Base-by-base conservation (phyloP, 2,329 filamentous ascomycete species). In the Nigrospora sphaerica region DNA sequence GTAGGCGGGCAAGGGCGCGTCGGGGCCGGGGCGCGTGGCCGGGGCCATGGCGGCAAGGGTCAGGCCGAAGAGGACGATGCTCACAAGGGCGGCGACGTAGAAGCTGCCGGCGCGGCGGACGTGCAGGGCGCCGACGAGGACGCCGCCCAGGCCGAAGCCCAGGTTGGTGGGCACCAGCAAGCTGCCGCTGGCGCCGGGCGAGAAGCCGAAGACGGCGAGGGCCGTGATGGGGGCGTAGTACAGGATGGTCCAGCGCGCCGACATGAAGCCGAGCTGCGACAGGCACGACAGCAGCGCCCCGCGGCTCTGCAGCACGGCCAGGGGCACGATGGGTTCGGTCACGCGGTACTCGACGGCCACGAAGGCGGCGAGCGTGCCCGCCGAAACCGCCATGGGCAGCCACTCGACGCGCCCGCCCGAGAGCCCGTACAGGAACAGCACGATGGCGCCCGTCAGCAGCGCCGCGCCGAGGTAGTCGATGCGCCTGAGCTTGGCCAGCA, bases 211-310 rank as follows among this genome's bases (percentile, higher is more conserved):
- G 2, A 93, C 83, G 4, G 86, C 85, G 47, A 93, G 80, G 32
- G 87, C 85, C 56, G 88, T 91, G 38, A 89, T 80, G 0, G 89
- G 88, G 0, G 84, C 78, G 65, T 89, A 95, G 69, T 90, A 93
- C 9, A 95, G 72, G 2, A 95, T 75, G 7, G 75, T 76, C 88
- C 88, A 95, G 47, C 89, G 83, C 2, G 85, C 77, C 60, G 86
- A 82, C 86, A 95, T 92, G 61, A 89, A 77, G 17, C 85, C 82
- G 0, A 91, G 74, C 42, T 89, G 87, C 1, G 83, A 77, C 18
- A 91, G 58, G 58, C 88, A 92, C 1, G 85, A 85, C 18, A 92
- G 66, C 4, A 92, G 69, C 1, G 87, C 80, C 31, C 83, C 84
- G 28, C 84, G 78, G 12, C 83, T 88, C 44, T 73, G 77, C 28